Percentiles rank a stretch among this genome's conserved stretches.
Evolutionary conservation across 2,329 filamentous ascomycete species (phyloP).

Genomic region (Xylaria sp.): DNA sequence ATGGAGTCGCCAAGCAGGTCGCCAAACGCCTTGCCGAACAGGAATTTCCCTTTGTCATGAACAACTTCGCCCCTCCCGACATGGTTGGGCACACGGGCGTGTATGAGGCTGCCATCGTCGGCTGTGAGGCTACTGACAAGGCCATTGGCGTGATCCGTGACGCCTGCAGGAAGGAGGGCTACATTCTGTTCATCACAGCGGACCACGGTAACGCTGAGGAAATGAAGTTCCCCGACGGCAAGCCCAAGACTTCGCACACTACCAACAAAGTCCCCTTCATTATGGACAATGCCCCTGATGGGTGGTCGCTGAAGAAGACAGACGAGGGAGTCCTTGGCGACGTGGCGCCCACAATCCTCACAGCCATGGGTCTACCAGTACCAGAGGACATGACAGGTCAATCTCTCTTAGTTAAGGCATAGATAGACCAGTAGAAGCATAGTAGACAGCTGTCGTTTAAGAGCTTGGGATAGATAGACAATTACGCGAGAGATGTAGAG

Average conservation of each 20-base stretch:
- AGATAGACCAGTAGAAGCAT: constrained; percentile 17
- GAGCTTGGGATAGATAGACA: constrained; percentile 31
- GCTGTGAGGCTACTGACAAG: constrained; percentile 86
- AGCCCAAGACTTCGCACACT: constrained; percentile 97
- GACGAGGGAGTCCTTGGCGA: constrained; percentile 90
- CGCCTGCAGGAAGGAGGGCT: constrained; percentile 90
- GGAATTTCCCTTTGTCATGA: constrained; percentile 97
- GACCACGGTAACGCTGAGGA: constrained; percentile 99
- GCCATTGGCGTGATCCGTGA: constrained; percentile 94
- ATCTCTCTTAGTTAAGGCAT: constrained; percentile 79
- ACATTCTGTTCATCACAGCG: constrained; percentile 92
- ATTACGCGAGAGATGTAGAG: constrained; percentile 30
- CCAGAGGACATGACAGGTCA: constrained; percentile 92
- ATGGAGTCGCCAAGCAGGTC: constrained; percentile 88
- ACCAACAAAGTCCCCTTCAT: constrained; percentile 98
- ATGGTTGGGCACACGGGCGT: constrained; percentile 99
- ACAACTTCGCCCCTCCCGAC: constrained; percentile 99
- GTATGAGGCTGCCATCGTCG: constrained; percentile 91
- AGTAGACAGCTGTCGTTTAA: constrained; percentile 13
- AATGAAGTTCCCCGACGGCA: constrained; percentile 96
- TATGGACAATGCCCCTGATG: constrained; percentile 95
- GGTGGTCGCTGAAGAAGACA: constrained; percentile 85
- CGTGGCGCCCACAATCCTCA: constrained; percentile 93
- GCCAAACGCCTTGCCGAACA: constrained; percentile 85
- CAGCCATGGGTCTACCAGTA: constrained; percentile 88